Base-by-base conservation (phyloP, 2,329 filamentous ascomycete species). In the Thielaviopsis ethacetica region DNA sequence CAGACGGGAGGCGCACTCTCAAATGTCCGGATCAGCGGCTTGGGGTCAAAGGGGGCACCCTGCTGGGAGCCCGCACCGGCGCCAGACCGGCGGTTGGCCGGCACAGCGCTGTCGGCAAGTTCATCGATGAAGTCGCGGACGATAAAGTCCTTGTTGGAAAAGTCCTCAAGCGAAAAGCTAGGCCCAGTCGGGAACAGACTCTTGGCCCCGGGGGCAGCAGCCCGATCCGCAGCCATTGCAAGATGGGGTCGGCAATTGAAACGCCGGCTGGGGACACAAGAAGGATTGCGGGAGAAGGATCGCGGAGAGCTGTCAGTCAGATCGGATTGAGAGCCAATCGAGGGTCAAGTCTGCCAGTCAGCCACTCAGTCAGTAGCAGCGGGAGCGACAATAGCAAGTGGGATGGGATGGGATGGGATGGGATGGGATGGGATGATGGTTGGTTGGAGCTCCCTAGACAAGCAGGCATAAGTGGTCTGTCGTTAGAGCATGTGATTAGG, bases 101-200 rank as follows among this genome's bases (percentile, higher is more conserved):
- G 84, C 41, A 89, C 80, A 22, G 89, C 87, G 65, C 78, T 86
- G 63, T 97, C 91, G 56, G 91, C 93, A 60, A 98, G 83, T 56
- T 85, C 82, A 70, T 98, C 94, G 66, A 98, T 85, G 69, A 98
- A 98, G 73, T 98, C 93, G 67, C 95, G 90, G 64, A 97, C 91
- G 63, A 97, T 96, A 68, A 97, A 98, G 73, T 97, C 93, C 66
- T 87, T 87, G 69, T 78, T 87, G 60, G 88, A 88, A 71, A 91
- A 89, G 73, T 91, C 90, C 52, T 95, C 88, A 62, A 97, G 78
- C 10, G 83, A 88, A 74, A 96, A 96, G 70, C 79, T 85, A 62
- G 88, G 88, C 47, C 85, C 87, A 70, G 82, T 83, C 60, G 86
- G 85, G 68, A 88, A 91, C 68, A 91, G 78, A 64, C 83, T 77